Conservation (phyloP, 2,329 filamentous ascomycete genomes). For the Fusarium irregulare region DNA sequence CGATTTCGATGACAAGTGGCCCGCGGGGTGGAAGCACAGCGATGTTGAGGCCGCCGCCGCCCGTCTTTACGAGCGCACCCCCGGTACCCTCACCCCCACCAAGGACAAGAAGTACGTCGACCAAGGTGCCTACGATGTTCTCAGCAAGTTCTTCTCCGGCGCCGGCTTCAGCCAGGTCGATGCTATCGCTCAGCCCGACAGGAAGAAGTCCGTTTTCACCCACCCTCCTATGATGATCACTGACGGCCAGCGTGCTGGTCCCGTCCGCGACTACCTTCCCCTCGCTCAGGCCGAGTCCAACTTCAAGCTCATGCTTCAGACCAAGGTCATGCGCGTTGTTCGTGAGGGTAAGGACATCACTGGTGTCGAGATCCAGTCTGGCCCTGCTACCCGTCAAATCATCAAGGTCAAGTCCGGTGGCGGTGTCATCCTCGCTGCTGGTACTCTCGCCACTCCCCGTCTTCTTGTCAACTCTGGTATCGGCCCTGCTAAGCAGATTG, state of each 20-base stretch:
- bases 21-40: slow-evolving; percentile 73
- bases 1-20: slow-evolving; percentile 81
- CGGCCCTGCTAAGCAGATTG: slow-evolving; percentile 70
- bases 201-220: slow-evolving; percentile 73
- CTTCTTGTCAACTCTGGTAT: slow-evolving; percentile 71
- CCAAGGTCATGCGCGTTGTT: slow-evolving; percentile 74
- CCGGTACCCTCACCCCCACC: slow-evolving; percentile 74
- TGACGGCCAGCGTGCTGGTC: slow-evolving; percentile 74
- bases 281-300: slow-evolving; percentile 68
- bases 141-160: slow-evolving; percentile 67
- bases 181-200: slow-evolving; percentile 70
- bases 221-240: slow-evolving; percentile 66
- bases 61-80: slow-evolving; percentile 75
- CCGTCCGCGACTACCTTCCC: slow-evolving; percentile 77
- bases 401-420: slow-evolving; percentile 43
- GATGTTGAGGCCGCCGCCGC: slow-evolving; percentile 66
- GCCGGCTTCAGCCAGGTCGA: slow-evolving; percentile 73
- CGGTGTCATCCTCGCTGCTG: slow-evolving; percentile 72
- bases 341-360: slow-evolving; percentile 71
- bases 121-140: slow-evolving; percentile 72
- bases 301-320: slow-evolving; percentile 75
- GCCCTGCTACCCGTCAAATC: slow-evolving; percentile 55
- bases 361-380: slow-evolving; percentile 75
- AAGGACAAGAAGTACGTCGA: slow-evolving; percentile 74
- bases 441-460: slow-evolving; percentile 76